Evolutionary conservation across 768 basidiomycete genomes (phyloP).

Genomic region (Pulveroboletus sp.): DNA sequence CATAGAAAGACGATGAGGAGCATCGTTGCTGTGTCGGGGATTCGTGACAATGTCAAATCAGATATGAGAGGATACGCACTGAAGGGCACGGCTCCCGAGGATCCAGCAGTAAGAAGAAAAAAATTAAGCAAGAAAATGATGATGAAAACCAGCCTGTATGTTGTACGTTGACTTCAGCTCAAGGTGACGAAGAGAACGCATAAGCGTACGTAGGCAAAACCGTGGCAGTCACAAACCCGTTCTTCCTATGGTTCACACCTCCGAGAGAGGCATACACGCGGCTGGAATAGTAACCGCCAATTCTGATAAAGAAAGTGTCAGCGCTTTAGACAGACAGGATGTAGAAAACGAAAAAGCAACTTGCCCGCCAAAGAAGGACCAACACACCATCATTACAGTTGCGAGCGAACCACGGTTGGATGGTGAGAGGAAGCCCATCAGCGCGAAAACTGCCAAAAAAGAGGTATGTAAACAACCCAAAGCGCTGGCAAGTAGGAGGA

Average conservation of each 20-base stretch:
- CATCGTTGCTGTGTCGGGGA: constrained; percentile 59
- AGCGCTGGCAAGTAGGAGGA: not conserved
- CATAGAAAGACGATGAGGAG: constrained; percentile 78
- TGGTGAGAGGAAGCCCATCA: constrained; percentile 90
- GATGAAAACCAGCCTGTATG: constrained; percentile 67
- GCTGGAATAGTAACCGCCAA: constrained; percentile 86
- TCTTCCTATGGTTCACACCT: constrained; percentile 73
- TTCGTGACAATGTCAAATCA: not conserved
- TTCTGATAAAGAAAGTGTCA: constrained; percentile 35
- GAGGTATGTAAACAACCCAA: constrained; percentile 3
- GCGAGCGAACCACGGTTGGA: constrained; percentile 93
- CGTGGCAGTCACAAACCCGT: constrained; percentile 84
- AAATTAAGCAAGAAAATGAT: constrained; percentile 89
- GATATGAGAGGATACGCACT: constrained; percentile 41
- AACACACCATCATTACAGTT: constrained; percentile 63
- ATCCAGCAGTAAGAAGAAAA: constrained; percentile 77
- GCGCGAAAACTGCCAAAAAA: constrained; percentile 65
- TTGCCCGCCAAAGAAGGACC: constrained; percentile 88
- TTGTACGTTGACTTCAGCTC: constrained; percentile 11
- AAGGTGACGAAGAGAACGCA: not conserved
- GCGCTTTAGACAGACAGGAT: not conserved
- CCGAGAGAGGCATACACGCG: constrained; percentile 71
- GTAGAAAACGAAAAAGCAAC: constrained; percentile 11
- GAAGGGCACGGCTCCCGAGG: constrained; percentile 95
- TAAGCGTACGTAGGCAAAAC: constrained; percentile 73